These are phyloP conservation scores for Aspergillus nidulans DNA, from an alignment of 495 filamentous ascomycete species.

Conservation along the genomic window DNA sequence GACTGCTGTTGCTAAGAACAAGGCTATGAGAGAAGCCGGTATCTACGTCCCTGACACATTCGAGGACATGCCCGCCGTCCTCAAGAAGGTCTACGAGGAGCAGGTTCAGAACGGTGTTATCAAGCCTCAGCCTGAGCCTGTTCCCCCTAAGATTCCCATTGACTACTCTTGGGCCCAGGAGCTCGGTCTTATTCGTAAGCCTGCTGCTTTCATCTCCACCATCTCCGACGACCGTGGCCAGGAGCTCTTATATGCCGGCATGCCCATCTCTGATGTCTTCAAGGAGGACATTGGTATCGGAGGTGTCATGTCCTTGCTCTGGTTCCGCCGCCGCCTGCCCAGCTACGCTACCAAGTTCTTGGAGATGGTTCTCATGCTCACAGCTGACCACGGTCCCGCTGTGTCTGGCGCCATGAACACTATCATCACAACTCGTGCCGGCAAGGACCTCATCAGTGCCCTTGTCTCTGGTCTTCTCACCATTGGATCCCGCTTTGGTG, in stretches of 20 bases:
- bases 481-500: constrained; percentile 96
- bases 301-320: constrained; percentile 98
- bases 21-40: constrained; percentile 89
- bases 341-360: constrained; percentile 96
- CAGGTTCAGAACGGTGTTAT: constrained; percentile 80
- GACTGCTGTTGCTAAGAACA: constrained; percentile 94
- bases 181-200: constrained; percentile 98
- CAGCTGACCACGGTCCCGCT: constrained; percentile 96
- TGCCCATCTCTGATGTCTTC: constrained; percentile 99
- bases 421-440: constrained; percentile 98
- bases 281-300: constrained; percentile 97
- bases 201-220: constrained; percentile 98
- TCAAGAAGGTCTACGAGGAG: constrained; percentile 77
- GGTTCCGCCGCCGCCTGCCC: constrained; percentile 98
- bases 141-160: constrained; percentile 97
- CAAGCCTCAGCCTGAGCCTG: constrained; percentile 79
- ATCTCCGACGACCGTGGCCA: constrained; percentile 99
- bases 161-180: constrained; percentile 99
- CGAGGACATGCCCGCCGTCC: constrained; percentile 79
- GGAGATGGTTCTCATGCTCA: constrained; percentile 99
- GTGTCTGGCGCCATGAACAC: constrained; percentile 99
- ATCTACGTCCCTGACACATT: constrained; percentile 95
- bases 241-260: constrained; percentile 96
- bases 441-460: constrained; percentile 95
- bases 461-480: constrained; percentile 95